Evolutionary conservation across 176 grass and related monocot species (phyloP).

Genomic region (Avena eriantha): DNA sequence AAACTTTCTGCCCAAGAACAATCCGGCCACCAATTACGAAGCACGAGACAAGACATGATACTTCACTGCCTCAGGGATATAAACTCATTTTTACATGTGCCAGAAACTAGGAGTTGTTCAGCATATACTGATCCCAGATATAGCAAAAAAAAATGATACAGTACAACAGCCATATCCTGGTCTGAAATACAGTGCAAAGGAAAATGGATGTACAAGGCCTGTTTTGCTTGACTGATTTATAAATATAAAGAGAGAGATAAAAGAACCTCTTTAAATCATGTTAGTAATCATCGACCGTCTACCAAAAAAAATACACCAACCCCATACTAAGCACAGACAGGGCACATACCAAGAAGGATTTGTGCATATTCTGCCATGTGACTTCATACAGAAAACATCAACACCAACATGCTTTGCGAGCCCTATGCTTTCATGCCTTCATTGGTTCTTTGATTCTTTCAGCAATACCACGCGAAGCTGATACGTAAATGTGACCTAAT

Average conservation of each 20-base stretch:
- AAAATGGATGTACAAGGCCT: not conserved
- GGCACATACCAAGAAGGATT: not conserved
- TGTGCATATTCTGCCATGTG: not conserved
- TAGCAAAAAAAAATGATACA: slow-evolving; percentile 13
- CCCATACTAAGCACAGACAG: not conserved
- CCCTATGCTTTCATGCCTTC: too few species aligned
- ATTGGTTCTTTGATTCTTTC: too few species aligned
- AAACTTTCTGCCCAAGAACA: not conserved
- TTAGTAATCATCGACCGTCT: not conserved
- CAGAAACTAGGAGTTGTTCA: not conserved
- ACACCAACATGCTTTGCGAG: not conserved
- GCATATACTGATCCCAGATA: too few species aligned
- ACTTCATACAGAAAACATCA: not conserved
- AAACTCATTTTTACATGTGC: not conserved
- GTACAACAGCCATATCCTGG: not conserved
- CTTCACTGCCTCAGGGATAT: not conserved
- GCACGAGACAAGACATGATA: not conserved
- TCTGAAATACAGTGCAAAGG: not conserved
- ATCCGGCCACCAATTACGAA: not conserved
- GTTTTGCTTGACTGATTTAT: too few species aligned
- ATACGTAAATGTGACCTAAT: not conserved
- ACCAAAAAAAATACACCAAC: not conserved
- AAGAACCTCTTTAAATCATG: not conserved
- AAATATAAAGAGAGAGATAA: not conserved
- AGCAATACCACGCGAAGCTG: too few species aligned